A percentile compares a stretch with the other conserved stretches of the same genome.
Conservation (phyloP, 2,329 filamentous ascomycete species). For the Cladosporium sp. region DNA sequence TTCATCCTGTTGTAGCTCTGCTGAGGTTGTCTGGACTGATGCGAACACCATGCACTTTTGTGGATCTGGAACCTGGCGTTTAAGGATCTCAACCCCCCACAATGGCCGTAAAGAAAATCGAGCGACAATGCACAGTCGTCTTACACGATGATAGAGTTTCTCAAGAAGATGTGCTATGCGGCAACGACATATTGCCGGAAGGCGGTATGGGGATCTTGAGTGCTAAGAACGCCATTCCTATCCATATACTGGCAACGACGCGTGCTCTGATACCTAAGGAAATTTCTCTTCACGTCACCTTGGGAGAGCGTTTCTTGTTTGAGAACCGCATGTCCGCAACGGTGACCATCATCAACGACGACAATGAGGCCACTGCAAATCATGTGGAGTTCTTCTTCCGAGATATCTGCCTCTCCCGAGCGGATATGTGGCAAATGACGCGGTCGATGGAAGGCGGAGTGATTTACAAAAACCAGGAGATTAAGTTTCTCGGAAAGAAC, state of each 20-base stretch:
- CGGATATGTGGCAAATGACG: conserved; percentile 89
- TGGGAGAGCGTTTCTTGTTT: conserved; percentile 31
- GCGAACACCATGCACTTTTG: no score
- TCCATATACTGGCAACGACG: conserved; percentile 10
- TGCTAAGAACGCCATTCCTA: conserved; percentile 21
- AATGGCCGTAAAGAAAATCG: not conserved
- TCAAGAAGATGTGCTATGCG: conserved; percentile 27
- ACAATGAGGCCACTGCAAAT: conserved; percentile 76
- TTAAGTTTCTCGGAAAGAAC: conserved; percentile 92
- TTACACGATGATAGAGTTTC: conserved; percentile 31
- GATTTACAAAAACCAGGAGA: conserved; percentile 86
- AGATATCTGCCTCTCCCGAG: conserved; percentile 89
- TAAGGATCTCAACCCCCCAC: not conserved
- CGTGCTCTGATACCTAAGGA: conserved; percentile 16
- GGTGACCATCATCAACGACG: conserved; percentile 36
- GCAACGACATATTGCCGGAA: conserved; percentile 23
- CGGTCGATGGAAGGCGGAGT: conserved; percentile 49
- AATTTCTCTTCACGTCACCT: conserved; percentile 31
- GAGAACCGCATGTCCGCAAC: conserved; percentile 31
- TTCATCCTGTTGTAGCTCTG: no score
- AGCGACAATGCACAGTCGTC: conserved; percentile 28
- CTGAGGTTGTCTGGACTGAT: no score
- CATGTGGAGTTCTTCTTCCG: conserved; percentile 93
- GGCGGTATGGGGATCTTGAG: conserved; percentile 25
- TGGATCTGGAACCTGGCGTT: no score